A percentile compares a stretch with the other conserved stretches of the same genome.
Conservation (phyloP, 2,329 filamentous ascomycete genomes). For the Monilinia fructicola region DNA sequence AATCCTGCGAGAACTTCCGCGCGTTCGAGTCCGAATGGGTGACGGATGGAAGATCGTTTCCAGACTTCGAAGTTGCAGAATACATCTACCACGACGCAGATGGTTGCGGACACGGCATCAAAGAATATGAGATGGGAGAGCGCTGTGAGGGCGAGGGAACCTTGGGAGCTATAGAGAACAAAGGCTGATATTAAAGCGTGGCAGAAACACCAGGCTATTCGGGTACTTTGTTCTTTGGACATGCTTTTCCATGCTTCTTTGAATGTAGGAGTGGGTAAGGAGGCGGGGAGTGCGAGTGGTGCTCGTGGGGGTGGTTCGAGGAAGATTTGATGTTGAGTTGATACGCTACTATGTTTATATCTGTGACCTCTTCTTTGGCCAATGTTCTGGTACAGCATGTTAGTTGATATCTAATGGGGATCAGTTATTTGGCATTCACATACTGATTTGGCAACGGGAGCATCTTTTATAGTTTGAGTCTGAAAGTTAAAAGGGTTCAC, state of each 20-base stretch:
- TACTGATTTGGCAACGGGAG: slow-evolving; percentile 72
- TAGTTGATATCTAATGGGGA: slow-evolving; percentile 7
- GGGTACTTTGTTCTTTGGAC: slow-evolving; percentile 79
- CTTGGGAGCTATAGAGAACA: slow-evolving; percentile 81
- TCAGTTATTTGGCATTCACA: slow-evolving; percentile 36
- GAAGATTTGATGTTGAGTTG: slow-evolving; percentile 86
- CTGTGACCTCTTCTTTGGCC: slow-evolving; percentile 92
- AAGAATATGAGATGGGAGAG: slow-evolving; percentile 93
- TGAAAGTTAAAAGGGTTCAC: slow-evolving; percentile 92
- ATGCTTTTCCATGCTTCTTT: slow-evolving; percentile 87
- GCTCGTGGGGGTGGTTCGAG: slow-evolving; percentile 84
- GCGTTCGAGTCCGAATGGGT: slow-evolving; percentile 90
- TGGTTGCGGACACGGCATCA: slow-evolving; percentile 85
- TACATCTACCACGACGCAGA: slow-evolving; percentile 91
- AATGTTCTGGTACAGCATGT: slow-evolving; percentile 62
- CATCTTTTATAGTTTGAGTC: slow-evolving; percentile 72
- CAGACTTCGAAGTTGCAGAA: slow-evolving; percentile 97
- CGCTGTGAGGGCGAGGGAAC: slow-evolving; percentile 86
- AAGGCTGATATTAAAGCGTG: slow-evolving; percentile 81
- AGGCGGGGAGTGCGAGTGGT: slow-evolving; percentile 85
- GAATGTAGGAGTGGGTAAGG: slow-evolving; percentile 85
- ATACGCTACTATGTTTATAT: slow-evolving; percentile 96
- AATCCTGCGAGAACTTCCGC: slow-evolving; percentile 94
- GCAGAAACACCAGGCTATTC: slow-evolving; percentile 86
- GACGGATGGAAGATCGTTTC: slow-evolving; percentile 86